Base-by-base conservation (phyloP, 2,329 filamentous ascomycete genomes). In the Aspergillus spinulosporus region DNA sequence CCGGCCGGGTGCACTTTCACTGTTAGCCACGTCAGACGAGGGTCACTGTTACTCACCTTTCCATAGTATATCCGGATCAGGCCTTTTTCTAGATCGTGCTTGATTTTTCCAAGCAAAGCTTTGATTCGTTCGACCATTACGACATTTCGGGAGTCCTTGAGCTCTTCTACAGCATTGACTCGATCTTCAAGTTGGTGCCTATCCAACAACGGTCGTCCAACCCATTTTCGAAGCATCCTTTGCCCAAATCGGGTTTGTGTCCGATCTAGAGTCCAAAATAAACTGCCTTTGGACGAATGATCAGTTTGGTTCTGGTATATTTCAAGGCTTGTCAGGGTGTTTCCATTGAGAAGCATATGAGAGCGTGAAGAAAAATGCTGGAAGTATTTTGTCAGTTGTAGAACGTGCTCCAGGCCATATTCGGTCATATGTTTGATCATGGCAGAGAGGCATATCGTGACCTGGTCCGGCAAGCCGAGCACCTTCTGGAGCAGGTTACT, bases 21-120 rank as follows among this genome's bases (percentile, higher is more conserved):
- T 49, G 21, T 72, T 57, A 71, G 66, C 42, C 37, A 32, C 9
- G 36, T 2, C 14, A 21, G 4, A 14, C 15, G 9, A 15, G 4
- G 14, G 12, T 31, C 14, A 26, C 3, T 26, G 21, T 6, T 15
- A 44, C 62, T 6, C 57, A 78, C 76, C 69, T 96, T 97, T 49
- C 92, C 92, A 74, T 99, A 99, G 78, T 97, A 99, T 57, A 99
- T 96, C 44, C 94, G 85, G 66, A 97, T 92, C 45, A 99, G 79
- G 59, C 90, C 94, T 64, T 94, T 92, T 74, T 99, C 94, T 4
- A 99, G 84, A 68, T 99, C 94, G 4, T 84, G 86, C 68, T 83
- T 90, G 59, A 88, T 87, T 57, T 82, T 88, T 28, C 81, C 78
- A 1, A 99, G 80, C 7, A 97, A 76, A 15, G 78, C 81, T 61